phyloP scores from a whole-genome alignment of 352 stramenopile species.

The Phytophthora agathidicida region DNA sequence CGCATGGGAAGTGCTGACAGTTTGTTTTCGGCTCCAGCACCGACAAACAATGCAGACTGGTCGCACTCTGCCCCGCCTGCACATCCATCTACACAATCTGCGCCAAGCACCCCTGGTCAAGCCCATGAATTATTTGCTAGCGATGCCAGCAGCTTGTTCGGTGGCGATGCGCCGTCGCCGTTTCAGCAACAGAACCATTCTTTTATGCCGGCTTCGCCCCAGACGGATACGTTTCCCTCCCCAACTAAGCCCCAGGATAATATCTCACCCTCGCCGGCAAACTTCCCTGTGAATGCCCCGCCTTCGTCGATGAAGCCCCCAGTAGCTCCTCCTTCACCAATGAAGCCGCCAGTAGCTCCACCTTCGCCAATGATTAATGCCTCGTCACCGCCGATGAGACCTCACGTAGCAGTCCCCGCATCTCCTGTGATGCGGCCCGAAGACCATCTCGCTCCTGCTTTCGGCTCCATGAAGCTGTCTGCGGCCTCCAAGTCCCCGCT shows the following conservation, averaged over 20 bases:
- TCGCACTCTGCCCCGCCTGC: background rate
- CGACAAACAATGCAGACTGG: conserved; percentile 23
- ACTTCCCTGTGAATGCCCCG: background rate
- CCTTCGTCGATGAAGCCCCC: conserved; percentile 11
- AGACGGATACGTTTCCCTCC: background rate
- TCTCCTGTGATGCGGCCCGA: conserved; percentile 27
- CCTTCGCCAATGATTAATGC: conserved; percentile 9
- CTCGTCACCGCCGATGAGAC: conserved; percentile 9
- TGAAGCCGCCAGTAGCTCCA: conserved; percentile 9
- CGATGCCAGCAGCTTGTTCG: conserved; percentile 45
- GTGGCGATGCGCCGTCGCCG: conserved; percentile 8
- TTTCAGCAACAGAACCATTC: conserved; percentile 5
- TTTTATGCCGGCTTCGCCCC: background rate
- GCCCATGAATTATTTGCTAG: conserved; percentile 43
- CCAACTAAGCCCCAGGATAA: conserved; percentile 10
- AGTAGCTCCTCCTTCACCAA: conserved; percentile 1
- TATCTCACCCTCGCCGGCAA: conserved; percentile 6
- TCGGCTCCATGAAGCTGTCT: conserved; percentile 29
- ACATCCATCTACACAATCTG: conserved; percentile 8
- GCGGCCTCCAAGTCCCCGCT: conserved; percentile 20
- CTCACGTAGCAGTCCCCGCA: conserved; percentile 16
- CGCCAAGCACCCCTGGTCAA: conserved; percentile 27
- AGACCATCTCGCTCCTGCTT: conserved; percentile 17
- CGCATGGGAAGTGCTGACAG: conserved; percentile 31
- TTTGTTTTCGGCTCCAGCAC: conserved; percentile 32